Evolutionary conservation across 805 yeast species (phyloP).

Genomic region (Candida ipomoeae): DNA sequence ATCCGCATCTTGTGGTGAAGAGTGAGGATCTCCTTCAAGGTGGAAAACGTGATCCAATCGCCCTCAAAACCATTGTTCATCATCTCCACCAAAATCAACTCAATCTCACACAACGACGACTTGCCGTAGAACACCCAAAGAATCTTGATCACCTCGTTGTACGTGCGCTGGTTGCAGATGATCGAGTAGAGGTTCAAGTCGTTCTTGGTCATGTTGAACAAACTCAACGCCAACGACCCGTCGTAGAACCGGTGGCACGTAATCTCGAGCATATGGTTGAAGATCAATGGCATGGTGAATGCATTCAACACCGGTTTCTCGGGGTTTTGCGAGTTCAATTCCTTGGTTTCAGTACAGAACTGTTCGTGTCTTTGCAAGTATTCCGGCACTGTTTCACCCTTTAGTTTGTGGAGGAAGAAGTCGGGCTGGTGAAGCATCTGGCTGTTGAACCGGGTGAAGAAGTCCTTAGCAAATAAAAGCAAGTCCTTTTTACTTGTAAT

Average conservation of each 20-base stretch:
- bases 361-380: slow-evolving; percentile 19
- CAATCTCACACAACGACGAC: slow-evolving; percentile 31
- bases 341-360: slow-evolving; percentile 16
- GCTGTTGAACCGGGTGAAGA: slow-evolving; percentile 13
- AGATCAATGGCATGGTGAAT: slow-evolving; percentile 33
- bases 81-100: slow-evolving; percentile 36
- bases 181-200: slow-evolving; percentile 32
- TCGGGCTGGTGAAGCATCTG: slow-evolving; percentile 7
- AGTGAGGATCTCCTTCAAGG: slow-evolving; percentile 30
- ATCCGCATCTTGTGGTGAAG: slow-evolving; percentile 33
- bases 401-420: slow-evolving; percentile 14
- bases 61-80: slow-evolving; percentile 39
- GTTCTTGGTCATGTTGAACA: slow-evolving; percentile 33
- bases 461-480: slow-evolving; percentile 16
- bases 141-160: slow-evolving; percentile 34
- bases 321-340: slow-evolving; percentile 18
- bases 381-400: slow-evolving; percentile 12
- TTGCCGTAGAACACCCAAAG: slow-evolving; percentile 39
- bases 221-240: slow-evolving; percentile 33
- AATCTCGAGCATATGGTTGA: slow-evolving; percentile 29
- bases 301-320: slow-evolving; percentile 27
- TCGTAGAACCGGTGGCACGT: slow-evolving; percentile 26
- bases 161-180: slow-evolving; percentile 39
- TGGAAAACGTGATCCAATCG: slow-evolving; percentile 31
- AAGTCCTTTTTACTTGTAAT: slow-evolving; percentile 14